These are phyloP conservation scores for Geotrichum aggregatum DNA, from an alignment of 1,139 yeast species.

Conservation along the genomic window DNA sequence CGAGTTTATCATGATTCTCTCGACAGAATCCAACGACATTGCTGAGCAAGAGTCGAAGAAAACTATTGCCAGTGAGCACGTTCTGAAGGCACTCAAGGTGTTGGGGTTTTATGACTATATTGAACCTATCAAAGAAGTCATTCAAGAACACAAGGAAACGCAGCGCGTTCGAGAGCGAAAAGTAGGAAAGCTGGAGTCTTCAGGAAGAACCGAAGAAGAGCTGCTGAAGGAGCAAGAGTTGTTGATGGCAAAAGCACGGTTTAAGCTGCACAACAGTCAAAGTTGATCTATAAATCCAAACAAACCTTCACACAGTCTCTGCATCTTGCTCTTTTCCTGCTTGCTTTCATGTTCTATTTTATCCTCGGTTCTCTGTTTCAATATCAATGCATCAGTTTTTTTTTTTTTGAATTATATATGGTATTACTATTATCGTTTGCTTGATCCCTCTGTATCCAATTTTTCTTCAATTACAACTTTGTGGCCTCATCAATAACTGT, in stretches of 20 bases:
- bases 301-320: too few relatives aligned
- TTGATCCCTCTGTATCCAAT: too few relatives aligned
- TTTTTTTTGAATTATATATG: neutral
- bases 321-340: too few relatives aligned
- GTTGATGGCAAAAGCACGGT: constrained; percentile 82
- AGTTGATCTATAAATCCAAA: too few relatives aligned
- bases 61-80: constrained; percentile 96
- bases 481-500: constrained; percentile 28
- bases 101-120: constrained; percentile 83
- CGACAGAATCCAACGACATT: constrained; percentile 91
- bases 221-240: constrained; percentile 88
- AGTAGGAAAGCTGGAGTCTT: constrained; percentile 87
- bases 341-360: too few relatives aligned
- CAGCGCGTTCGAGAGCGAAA: constrained; percentile 78
- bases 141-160: constrained; percentile 82
- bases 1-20: constrained; percentile 89
- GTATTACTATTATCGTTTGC: neutral
- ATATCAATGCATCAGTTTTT: too few relatives aligned
- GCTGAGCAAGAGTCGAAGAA: constrained; percentile 96
- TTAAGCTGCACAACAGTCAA: constrained; percentile 39
- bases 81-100: constrained; percentile 81
- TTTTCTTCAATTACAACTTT: neutral
- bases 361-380: too few relatives aligned
- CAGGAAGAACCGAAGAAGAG: constrained; percentile 91
- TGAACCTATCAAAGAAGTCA: constrained; percentile 73